Evolutionary conservation across 208 protist genomes (phyloP).

Genomic region (Phytomonas francai): DNA sequence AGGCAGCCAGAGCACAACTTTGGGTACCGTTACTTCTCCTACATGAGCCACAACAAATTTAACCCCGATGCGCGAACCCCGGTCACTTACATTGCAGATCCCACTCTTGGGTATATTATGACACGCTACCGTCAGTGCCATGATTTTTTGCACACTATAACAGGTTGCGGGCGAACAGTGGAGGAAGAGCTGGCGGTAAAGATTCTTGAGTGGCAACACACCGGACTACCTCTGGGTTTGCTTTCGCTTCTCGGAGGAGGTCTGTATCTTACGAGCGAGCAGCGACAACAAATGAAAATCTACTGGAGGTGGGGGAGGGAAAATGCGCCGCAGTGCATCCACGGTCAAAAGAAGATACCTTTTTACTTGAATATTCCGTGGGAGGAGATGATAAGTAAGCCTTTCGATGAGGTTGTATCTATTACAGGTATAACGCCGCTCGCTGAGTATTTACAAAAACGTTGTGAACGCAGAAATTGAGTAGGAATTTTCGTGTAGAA

Average conservation of each 20-base stretch:
- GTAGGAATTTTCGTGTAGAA: background rate
- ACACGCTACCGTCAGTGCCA: conserved; percentile 81
- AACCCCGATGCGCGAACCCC: conserved; percentile 53
- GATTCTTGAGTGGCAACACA: conserved; percentile 77
- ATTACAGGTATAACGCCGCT: conserved; percentile 65
- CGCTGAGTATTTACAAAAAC: conserved; percentile 29
- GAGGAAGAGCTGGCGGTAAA: conserved; percentile 85
- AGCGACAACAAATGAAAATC: conserved; percentile 32
- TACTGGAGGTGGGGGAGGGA: conserved; percentile 53
- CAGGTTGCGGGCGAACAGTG: conserved; percentile 61
- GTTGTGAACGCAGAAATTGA: background rate
- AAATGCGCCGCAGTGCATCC: conserved; percentile 41
- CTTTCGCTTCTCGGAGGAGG: conserved; percentile 59
- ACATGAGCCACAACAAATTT: conserved; percentile 80
- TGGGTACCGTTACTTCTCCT: conserved; percentile 64
- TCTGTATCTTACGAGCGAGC: conserved; percentile 34
- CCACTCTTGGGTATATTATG: conserved; percentile 76
- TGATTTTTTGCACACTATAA: conserved; percentile 69
- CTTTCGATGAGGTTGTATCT: conserved; percentile 37
- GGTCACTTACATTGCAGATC: conserved; percentile 58
- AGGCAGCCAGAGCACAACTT: conserved; percentile 47
- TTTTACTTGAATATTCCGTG: conserved; percentile 69
- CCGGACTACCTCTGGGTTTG: conserved; percentile 66
- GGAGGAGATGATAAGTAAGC: conserved; percentile 59
- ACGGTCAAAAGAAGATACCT: conserved; percentile 34